Base-by-base conservation (phyloP, 768 basidiomycete genomes). In the Russula dissimulans region DNA sequence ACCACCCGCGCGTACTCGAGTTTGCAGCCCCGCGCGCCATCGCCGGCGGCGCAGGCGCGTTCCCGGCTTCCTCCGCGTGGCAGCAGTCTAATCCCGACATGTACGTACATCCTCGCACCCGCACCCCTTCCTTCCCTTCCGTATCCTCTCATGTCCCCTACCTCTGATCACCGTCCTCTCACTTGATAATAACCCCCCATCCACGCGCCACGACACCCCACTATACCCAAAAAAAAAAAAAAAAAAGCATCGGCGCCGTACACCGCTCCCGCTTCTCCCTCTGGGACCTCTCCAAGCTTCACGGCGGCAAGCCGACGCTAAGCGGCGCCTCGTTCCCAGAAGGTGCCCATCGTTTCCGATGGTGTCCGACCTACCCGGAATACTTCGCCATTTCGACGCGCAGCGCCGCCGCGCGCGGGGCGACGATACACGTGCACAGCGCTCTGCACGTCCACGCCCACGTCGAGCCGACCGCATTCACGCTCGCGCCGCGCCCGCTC, bases 341-440 rank as follows among this genome's bases (percentile, higher is more conserved):
- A 60, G 87, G 87, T 5, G 81, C 82, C 0, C 76, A 82, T 62
- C 73, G 76, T 45, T 91, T 92, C 72, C 79, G 89, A 85, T 89
- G 90, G 90, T 90, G 85, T 65, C 83, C 79, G 26, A 86, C 87
- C 15, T 82, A 81, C 69, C 79, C 87, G 10, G 84, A 87, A 56
- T 85, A 85, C 66, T 92, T 92, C 72, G 90, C 86, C 42, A 82
- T 91, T 56, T 84, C 87, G 8, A 78, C 84, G 6, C 77, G 79
- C 66, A 79, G 46, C 39, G 44, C 36, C 42, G 48, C 79, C 4
- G 43, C 42, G 22, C 44, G 56, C 6, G 55, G 60, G 76, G 89
- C 88, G 32, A 71, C 80, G 34, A 76, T 92, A 42, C 80, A 89
- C 67, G 77, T 91, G 44, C 81, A 89, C 73, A 87, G 87, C 66